Base-by-base conservation (phyloP, 2,329 filamentous ascomycete species). In the Pyrenophora seminiperda region DNA sequence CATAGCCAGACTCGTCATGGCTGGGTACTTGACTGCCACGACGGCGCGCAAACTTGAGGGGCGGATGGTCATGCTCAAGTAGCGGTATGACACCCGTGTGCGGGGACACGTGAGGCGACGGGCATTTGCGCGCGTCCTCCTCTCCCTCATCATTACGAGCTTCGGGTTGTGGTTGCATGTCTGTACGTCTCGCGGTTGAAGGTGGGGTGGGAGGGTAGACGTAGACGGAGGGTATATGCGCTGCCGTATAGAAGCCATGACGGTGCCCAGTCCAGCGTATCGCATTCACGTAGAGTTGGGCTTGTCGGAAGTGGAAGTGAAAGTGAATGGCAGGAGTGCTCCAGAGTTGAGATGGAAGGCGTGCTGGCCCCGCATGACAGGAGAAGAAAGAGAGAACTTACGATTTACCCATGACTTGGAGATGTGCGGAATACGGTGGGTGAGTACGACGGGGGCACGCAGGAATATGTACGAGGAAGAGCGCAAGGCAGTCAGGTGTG, bases 391-490 rank as follows among this genome's bases (percentile, higher is more conserved):
- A 62, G 33, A 53, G 47, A 41, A 72, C 72, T 74, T 70, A 74
- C 72, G 70, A 73, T 73, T 74, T 74, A 61, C 72, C 72, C 72
- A 74, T 74, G 61, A 54, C 59, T 60, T 47, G 13, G 34, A 37
- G 27, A 42, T 40, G 38, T 46, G 19, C 33, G 41, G 31, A 38
- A 19, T 37, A 37, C 44, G 27, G 49, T 34, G 41, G 30, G 51
- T 33, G 37, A 24, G 20, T 32, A 43, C 15, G 30, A 31, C 20
- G 17, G 20, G 42, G 20, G 32, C 47, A 52, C 31, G 56, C 38
- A 46, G 53, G 15, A 46, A 43, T 37, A 54, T 47, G 44, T 33
- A 54, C 24, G 17, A 32, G 17, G 39, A 24, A 49, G 52, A 41
- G 48, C 45, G 47, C 50, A 45, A 58, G 56, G 56, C 53, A 57